Evolutionary conservation across 2,329 filamentous ascomycete species (phyloP), one percentile per base, ranked within the genome.

Genomic region (Fusarium mangiferae): DNA sequence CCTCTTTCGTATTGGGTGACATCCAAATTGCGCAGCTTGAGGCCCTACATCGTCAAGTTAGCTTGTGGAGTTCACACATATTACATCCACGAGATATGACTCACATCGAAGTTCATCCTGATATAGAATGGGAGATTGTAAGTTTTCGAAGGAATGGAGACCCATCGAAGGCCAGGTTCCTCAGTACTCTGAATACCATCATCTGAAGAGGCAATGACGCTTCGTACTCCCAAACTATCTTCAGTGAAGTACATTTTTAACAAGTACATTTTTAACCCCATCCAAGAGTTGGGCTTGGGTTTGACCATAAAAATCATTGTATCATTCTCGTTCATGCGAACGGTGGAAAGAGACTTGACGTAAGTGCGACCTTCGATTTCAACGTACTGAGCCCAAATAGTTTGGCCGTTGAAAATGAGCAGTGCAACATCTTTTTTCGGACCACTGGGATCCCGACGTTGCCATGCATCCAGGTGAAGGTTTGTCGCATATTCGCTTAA

Each of bases 281-380:
- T 22, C 5, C 0, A 7, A 12, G 26, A 48, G 13, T 10, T 2
- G 20, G 2, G 2, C 2, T 35, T 10, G 5, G 11, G 7, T 4
- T 24, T 33, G n/a, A 6, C 30, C 15, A 3, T 8, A 10, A 51
- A 10, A n/a, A 20, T 3, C 22, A 7, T 24, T 10, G 17, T 35
- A 24, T 51, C 30, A 14, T 51, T 14, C 11, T 15, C n/a, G 17
- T 11, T 51, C 7, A 35, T 11, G 6, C 30, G 48, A 14, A 20
- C n/a, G 2, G 11, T 24, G 3, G 48, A 35, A 15, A 51, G n/a
- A 18, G 48, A 35, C 22, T 24, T 51, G 48, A 51, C n/a, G 11
- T 51, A 51, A 0, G 20, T 24, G 7, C 4, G 7, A 24, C 30
- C 48, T 8, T 51, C 30, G 3, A 51, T 35, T 3, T 51, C 48